Base-by-base conservation (phyloP, 1,284 basidiomycete genomes). In the Ceraceosorus bombacis region DNA sequence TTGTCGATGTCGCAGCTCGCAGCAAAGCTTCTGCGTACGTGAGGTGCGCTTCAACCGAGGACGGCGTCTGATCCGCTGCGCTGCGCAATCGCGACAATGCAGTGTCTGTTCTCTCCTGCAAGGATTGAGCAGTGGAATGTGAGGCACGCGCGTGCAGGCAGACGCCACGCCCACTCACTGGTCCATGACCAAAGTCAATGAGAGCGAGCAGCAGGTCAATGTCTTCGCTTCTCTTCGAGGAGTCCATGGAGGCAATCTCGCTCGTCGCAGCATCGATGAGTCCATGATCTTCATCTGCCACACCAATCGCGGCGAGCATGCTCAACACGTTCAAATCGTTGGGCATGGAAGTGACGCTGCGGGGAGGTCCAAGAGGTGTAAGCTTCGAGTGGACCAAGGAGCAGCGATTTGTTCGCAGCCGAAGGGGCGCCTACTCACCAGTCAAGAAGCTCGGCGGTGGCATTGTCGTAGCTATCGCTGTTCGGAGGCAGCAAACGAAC, bases 211-310 rank as follows among this genome's bases (percentile, higher is more conserved):
- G 50, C 10, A 37, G 40, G n/a, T 51, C 41, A 36, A 57, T 37
- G 51, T 37, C 38, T n/a, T 27, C 51, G 37, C n/a, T 51, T 51
- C 7, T 13, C 36, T 17, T 55, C 54, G n/a, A 27, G 13, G 13
- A 13, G 41, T 66, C 57, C 13, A 10, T 46, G 43, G 10, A 2
- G 39, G 5, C 79, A 15, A 94, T 84, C 74, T 95, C 92, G 0
- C 88, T 85, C 7, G 93, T 80, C 0, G 90, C 88, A 0, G 92
- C 92, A 72, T 94, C 90, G 12, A 93, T 82, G 15, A 95, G 82
- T 55, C 83, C 84, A 36, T 86, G 84, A 72, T 95, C 92, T 37
- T 82, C 81, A 0, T 86, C 87, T 27, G 90, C 79, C 59, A 91
- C 85, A 7, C 88, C 92, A 82, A 94, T 89, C 2, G 88, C 89